Evolutionary conservation across 1,284 basidiomycete genomes (phyloP), one percentile per base, ranked within the genome.

Genomic region (Microbotryum violaceum): DNA sequence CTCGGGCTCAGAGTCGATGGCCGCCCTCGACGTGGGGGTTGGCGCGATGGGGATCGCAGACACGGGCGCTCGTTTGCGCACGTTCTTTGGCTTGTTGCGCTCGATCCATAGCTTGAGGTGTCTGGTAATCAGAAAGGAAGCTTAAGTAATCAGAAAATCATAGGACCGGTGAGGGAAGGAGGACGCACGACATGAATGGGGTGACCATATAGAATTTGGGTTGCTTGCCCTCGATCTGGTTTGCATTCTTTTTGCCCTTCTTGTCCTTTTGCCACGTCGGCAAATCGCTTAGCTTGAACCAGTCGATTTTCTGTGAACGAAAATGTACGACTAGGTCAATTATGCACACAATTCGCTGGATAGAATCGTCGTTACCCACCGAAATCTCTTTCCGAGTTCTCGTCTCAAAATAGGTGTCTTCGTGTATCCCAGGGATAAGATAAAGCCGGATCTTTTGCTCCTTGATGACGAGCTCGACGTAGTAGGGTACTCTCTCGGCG

Each of bases 351-450:
- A 31, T 31, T 31, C 31, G 31, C 31, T 31, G 8, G 31, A 31
- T 9, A 1, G 31, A 31, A 31, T 31, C 9, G 21, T 58, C 54
- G 42, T 50, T 25, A 78, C 89, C 74, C 80, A 97, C 93, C 72
- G 92, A 96, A 71, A 99, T 99, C 79, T 99, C 96, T 77, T 97
- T 97, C 64, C 94, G 82, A 3, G 96, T 98, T 76, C 87, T 86
- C 6, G 96, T 96, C 76, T 90, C 83, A 78, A 99, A 97, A 16
- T 82, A 80, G 66, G 86, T 96, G 71, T 87, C 83, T 76, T 97
- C 92, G 58, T 88, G 84, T n/a, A 99, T 85, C 49, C 86, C 87
- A 23, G 87, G 83, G 27, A 97, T 89, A 70, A 99, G 86, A 77
- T 88, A 99, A 65, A 98, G 79, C 45, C 91, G 90, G 60, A 98